These are phyloP conservation scores for Tolypocladium capitatum DNA, from an alignment of 2,329 filamentous ascomycete genomes.

Conservation along the genomic window DNA sequence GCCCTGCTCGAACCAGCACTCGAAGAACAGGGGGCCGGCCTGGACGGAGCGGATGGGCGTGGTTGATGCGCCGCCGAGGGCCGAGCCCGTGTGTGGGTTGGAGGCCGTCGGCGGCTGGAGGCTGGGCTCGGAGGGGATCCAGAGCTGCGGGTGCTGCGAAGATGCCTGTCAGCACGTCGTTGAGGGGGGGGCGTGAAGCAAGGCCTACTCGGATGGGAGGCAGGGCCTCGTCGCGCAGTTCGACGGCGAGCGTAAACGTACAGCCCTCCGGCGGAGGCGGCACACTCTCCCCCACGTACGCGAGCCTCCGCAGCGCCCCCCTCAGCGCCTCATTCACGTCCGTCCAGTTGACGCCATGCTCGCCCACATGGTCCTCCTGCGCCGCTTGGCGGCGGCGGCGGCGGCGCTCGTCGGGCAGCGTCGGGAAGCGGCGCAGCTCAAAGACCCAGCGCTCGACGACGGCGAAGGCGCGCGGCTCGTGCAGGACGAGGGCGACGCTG, in stretches of 20 bases:
- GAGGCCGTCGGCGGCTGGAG: constrained; percentile 24
- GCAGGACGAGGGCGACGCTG: constrained; percentile 35
- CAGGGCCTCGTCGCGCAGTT: constrained; percentile 48
- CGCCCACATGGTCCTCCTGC: constrained; percentile 15
- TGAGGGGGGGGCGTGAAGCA: not conserved
- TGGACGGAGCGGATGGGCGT: constrained; percentile 39
- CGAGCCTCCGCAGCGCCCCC: constrained; percentile 50
- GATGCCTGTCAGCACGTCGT: not conserved
- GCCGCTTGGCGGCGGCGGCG: not conserved
- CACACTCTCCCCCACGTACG: constrained; percentile 45
- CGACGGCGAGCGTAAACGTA: constrained; percentile 65
- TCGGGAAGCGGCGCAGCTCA: constrained; percentile 37
- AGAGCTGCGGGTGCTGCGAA: constrained; percentile 42
- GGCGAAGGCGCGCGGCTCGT: constrained; percentile 20
- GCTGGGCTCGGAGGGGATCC: constrained; percentile 42
- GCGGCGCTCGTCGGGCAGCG: not conserved
- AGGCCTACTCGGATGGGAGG: constrained; percentile 44
- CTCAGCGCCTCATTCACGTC: constrained; percentile 63
- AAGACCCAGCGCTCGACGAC: constrained; percentile 52
- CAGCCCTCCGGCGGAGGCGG: constrained; percentile 47
- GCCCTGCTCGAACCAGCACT: constrained; percentile 47
- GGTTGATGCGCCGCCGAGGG: constrained; percentile 26
- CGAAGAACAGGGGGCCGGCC: constrained; percentile 48
- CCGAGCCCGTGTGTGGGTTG: constrained; percentile 13
- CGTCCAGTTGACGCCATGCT: constrained; percentile 30